A percentile compares a stretch with the other conserved stretches of the same genome.
Conservation (phyloP, 768 basidiomycete genomes). For the Pisolithus orientalis region DNA sequence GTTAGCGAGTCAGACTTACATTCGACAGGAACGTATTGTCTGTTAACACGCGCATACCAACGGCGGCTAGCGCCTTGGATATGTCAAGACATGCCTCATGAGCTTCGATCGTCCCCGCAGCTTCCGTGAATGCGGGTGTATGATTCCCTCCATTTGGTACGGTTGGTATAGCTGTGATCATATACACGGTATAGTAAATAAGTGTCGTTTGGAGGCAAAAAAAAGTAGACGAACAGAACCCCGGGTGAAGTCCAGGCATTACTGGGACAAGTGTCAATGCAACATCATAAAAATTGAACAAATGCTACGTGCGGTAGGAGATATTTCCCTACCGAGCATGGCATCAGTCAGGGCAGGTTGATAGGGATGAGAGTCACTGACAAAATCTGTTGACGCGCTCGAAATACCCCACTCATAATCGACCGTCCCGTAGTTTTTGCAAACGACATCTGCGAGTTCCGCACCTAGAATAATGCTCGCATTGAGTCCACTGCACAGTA, state of each 20-base stretch:
- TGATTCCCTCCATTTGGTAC: conserved; percentile 71
- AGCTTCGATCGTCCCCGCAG: conserved; percentile 53
- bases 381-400: conserved; percentile 78
- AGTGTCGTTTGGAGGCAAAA: not conserved
- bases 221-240: conserved; percentile 36
- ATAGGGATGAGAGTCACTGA: conserved; percentile 28
- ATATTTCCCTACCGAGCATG: conserved; percentile 40
- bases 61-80: conserved; percentile 64
- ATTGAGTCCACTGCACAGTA: not conserved
- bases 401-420: conserved; percentile 64
- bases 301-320: conserved; percentile 49
- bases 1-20: conserved; percentile 29
- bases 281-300: not conserved
- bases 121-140: conserved; percentile 57
- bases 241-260: conserved; percentile 68
- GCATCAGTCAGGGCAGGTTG: not conserved
- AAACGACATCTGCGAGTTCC: conserved; percentile 57
- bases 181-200: not conserved
- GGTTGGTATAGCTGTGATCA: conserved; percentile 63
- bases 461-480: conserved; percentile 35
- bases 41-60: conserved; percentile 61
- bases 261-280: conserved; percentile 19
- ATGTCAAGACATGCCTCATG: conserved; percentile 65
- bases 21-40: conserved; percentile 58
- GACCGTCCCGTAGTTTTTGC: conserved; percentile 54